phyloP scores from a whole-genome alignment of 2,329 filamentous ascomycete genomes.

The Fusarium sp. region DNA sequence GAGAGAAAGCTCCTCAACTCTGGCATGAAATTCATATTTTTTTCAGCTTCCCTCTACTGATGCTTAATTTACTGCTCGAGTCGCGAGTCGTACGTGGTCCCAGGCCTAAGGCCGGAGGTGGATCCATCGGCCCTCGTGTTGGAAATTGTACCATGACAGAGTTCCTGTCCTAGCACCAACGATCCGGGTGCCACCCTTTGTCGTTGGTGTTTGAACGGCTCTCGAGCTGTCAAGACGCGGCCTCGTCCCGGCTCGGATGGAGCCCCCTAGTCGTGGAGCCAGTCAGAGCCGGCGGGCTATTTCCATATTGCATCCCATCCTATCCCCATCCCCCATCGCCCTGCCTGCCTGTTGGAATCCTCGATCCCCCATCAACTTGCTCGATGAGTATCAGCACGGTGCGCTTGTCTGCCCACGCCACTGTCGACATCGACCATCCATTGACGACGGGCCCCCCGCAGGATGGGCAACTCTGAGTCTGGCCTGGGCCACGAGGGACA shows the following conservation, averaged over 20 bases:
- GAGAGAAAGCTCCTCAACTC: neutral
- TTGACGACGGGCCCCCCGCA: conserved; percentile 3
- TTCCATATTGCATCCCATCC: conserved; percentile 10
- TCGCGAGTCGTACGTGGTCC: neutral
- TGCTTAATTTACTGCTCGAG: neutral
- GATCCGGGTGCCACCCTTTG: conserved; percentile 7
- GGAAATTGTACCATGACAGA: neutral
- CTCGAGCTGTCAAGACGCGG: conserved; percentile 30
- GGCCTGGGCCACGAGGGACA: conserved; percentile 12
- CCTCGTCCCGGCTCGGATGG: conserved; percentile 18
- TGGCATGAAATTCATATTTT: neutral
- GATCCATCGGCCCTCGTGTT: conserved; percentile 10
- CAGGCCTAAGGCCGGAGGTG: neutral
- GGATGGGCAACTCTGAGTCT: neutral
- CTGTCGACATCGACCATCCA: neutral
- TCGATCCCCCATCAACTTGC: conserved; percentile 2
- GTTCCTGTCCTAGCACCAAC: neutral
- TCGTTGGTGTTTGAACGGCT: conserved; percentile 25
- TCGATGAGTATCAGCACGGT: conserved; percentile 20
- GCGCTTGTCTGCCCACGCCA: neutral
- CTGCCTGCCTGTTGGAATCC: conserved; percentile 5
- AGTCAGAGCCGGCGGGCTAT: conserved; percentile 18
- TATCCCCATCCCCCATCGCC: neutral
- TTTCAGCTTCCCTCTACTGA: neutral
- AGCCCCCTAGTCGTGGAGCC: conserved; percentile 9